A percentile compares a stretch with the other conserved stretches of the same genome.
These are phyloP conservation scores for Acer yangbiense DNA, from an alignment of 345 rosid genomes.

Conservation along the genomic window DNA sequence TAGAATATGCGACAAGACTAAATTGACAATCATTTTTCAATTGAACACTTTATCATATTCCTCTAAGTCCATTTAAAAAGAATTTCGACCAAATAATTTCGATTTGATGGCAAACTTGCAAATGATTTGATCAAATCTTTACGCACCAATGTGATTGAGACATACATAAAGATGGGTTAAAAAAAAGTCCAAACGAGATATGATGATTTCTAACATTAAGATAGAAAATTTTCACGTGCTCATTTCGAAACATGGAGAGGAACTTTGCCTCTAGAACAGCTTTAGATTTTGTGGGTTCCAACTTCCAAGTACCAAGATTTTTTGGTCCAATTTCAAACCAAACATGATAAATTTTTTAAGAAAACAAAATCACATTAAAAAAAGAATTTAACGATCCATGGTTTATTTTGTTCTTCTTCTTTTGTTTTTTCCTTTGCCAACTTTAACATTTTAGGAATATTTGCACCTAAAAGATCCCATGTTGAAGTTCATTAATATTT, in stretches of 20 bases:
- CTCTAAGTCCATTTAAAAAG: not conserved
- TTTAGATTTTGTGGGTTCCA: not conserved
- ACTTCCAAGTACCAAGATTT: not conserved
- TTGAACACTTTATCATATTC: slow-evolving; percentile 7
- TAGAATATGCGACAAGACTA: slow-evolving; percentile 5
- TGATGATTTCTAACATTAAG: not conserved
- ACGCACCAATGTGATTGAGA: slow-evolving; percentile 10
- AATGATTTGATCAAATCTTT: slow-evolving; percentile 11
- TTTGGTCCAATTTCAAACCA: not conserved
- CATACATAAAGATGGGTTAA: not conserved
- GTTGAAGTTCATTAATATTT: not conserved
- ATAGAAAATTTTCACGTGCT: slow-evolving; percentile 12
- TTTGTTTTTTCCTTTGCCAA: no score
- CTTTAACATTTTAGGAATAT: no score
- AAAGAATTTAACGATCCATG: not conserved
- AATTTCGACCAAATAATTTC: slow-evolving; percentile 18
- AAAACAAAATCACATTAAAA: not conserved
- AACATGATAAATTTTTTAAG: not conserved
- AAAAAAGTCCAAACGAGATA: no score
- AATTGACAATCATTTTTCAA: slow-evolving; percentile 7
- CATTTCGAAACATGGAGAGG: not conserved
- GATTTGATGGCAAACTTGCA: slow-evolving; percentile 12
- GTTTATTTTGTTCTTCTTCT: no score
- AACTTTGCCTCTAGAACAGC: not conserved
- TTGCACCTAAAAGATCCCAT: not conserved